Conservation (phyloP, 2,329 filamentous ascomycete species). For the Tolypocladium sp. region DNA sequence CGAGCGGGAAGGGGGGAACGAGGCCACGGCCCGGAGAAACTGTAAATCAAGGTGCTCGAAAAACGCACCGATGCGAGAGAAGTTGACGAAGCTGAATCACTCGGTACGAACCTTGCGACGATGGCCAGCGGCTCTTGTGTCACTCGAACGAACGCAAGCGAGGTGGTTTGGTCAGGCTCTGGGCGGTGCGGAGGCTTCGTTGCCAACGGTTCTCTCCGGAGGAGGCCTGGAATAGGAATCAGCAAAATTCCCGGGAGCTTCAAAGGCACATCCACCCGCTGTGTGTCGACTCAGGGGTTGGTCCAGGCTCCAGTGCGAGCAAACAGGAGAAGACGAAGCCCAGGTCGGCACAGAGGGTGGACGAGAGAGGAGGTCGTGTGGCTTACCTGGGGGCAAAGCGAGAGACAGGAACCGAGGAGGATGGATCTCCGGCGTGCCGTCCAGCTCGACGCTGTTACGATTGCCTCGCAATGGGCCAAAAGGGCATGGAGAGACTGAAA, state of each 20-base stretch:
- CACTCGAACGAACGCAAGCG: conserved; percentile 6
- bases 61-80: not conserved
- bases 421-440: conserved; percentile 18
- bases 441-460: conserved; percentile 27
- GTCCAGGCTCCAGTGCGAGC: not conserved
- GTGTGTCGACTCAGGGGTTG: not conserved
- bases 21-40: not conserved
- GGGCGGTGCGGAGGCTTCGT: conserved; percentile 3
- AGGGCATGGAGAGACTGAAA: conserved; percentile 19
- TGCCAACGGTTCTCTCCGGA: conserved; percentile 7
- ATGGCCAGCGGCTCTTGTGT: conserved; percentile 7
- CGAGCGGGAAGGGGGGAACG: not conserved
- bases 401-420: conserved; percentile 13
- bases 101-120: conserved; percentile 11
- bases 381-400: conserved; percentile 19
- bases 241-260: conserved; percentile 1
- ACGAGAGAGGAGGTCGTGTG: conserved; percentile 9
- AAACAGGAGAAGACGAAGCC: not conserved
- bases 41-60: not conserved
- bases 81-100: not conserved
- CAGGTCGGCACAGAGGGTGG: conserved; percentile 4
- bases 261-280: not conserved
- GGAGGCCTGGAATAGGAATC: conserved; percentile 4
- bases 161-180: conserved; percentile 2
- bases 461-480: conserved; percentile 30